Percentiles rank a stretch among this genome's conserved stretches.
phyloP scores from a whole-genome alignment of 2,329 filamentous ascomycete species.

The Pseudohalonectria lignicola region DNA sequence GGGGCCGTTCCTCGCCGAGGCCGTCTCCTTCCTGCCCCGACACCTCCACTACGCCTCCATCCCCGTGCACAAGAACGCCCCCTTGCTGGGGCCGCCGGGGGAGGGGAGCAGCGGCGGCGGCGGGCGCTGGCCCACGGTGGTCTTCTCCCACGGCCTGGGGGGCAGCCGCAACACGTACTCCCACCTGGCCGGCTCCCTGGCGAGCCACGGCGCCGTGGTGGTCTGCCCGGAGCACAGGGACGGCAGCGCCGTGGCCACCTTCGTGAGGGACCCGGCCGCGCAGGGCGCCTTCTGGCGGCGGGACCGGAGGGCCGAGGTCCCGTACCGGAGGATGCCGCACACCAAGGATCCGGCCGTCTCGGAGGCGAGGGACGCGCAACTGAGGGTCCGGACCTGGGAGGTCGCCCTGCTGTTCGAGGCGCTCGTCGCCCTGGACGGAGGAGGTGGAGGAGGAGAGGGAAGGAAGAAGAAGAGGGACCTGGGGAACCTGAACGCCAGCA shows the following conservation, averaged over 20 bases:
- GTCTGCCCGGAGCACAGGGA: conserved; percentile 77
- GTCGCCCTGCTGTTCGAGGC: conserved; percentile 60
- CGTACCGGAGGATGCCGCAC: conserved; percentile 48
- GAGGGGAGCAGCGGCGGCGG: conserved; percentile 29
- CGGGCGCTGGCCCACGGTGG: conserved; percentile 72
- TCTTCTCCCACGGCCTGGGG: conserved; percentile 80
- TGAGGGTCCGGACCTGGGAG: conserved; percentile 71
- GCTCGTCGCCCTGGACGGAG: conserved; percentile 53
- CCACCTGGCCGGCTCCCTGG: conserved; percentile 67
- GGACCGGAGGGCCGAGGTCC: conserved; percentile 23
- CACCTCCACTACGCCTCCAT: conserved; percentile 65
- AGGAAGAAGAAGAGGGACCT: not conserved
- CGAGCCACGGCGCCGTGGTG: conserved; percentile 72
- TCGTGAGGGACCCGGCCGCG: conserved; percentile 52
- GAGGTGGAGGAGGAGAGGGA: conserved; percentile 14
- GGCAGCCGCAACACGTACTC: conserved; percentile 78
- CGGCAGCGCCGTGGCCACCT: conserved; percentile 65
- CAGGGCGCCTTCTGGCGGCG: conserved; percentile 23
- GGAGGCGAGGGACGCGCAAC: conserved; percentile 55
- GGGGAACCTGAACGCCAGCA: conserved; percentile 34
- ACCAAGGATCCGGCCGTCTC: conserved; percentile 54
- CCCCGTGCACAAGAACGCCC: conserved; percentile 61
- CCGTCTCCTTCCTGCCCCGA: conserved; percentile 56
- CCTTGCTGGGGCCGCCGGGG: conserved; percentile 35
- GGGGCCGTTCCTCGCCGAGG: conserved; percentile 41